Percentiles rank a stretch among this genome's conserved stretches.
phyloP scores from a whole-genome alignment of 192 early-diverging fungal species.

The Coemansia furcata region DNA sequence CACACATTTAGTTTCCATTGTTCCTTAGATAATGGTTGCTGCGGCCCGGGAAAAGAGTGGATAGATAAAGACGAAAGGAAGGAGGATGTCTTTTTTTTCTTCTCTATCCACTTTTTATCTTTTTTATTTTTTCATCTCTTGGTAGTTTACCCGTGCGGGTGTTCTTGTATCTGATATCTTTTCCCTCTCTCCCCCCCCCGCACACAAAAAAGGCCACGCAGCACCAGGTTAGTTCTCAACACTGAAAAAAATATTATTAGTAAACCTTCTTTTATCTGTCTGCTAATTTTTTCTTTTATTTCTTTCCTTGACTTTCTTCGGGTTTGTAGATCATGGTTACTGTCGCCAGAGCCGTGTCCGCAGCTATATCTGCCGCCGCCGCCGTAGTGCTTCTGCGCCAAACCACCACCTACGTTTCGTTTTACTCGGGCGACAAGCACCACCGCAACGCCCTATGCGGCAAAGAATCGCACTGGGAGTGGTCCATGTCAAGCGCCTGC shows the following conservation, averaged over 20 bases:
- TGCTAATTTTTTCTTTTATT: not conserved
- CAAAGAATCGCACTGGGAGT: not conserved
- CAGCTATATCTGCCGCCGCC: not conserved
- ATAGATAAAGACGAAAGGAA: not conserved
- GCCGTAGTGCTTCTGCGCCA: not conserved
- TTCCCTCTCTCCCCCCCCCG: not conserved
- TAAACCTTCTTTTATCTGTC: not conserved
- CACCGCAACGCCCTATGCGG: constrained; percentile 9
- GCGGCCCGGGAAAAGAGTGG: no score
- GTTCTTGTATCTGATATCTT: not conserved
- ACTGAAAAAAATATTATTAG: not conserved
- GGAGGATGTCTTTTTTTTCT: no score
- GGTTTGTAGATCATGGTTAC: not conserved
- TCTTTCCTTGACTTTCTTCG: not conserved
- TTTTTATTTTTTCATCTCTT: not conserved
- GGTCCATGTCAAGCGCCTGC: constrained; percentile 12
- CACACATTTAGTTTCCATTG: no score
- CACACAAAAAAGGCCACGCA: not conserved
- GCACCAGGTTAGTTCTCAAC: not conserved
- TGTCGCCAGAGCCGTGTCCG: not conserved
- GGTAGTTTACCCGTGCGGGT: not conserved
- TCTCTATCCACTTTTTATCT: not conserved
- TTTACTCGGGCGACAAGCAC: not conserved
- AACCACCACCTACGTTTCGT: not conserved
- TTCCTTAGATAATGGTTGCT: no score